Percentiles rank a stretch among this genome's conserved stretches.
These are phyloP conservation scores for Cladosporium halotolerans DNA, from an alignment of 2,329 filamentous ascomycete genomes.

Conservation along the genomic window DNA sequence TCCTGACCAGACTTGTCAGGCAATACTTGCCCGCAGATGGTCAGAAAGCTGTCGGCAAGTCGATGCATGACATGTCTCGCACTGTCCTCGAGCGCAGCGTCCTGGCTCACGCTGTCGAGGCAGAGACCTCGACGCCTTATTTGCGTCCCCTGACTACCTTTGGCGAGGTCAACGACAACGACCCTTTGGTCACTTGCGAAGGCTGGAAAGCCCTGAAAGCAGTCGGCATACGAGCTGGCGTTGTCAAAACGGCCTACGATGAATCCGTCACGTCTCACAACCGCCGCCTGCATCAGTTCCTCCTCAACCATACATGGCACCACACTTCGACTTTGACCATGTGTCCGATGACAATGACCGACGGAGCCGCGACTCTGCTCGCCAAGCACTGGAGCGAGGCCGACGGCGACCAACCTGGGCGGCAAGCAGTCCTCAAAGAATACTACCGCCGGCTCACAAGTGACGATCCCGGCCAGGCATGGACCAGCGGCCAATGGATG, in stretches of 20 bases:
- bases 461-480: constrained; percentile 46
- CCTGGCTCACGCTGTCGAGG: neutral
- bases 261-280: constrained; percentile 30
- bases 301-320: constrained; percentile 53
- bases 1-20: neutral
- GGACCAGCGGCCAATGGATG: constrained; percentile 76
- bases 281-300: constrained; percentile 54
- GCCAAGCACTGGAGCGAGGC: constrained; percentile 37
- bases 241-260: neutral
- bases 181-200: neutral
- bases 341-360: constrained; percentile 61
- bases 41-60: constrained; percentile 15
- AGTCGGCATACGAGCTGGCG: neutral
- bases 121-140: neutral
- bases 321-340: constrained; percentile 54
- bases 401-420: constrained; percentile 12
- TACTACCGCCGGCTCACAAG: constrained; percentile 48
- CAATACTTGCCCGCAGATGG: neutral
- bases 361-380: constrained; percentile 53
- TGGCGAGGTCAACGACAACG: neutral
- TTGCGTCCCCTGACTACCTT: neutral
- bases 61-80: neutral
- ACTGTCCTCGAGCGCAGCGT: neutral
- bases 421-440: constrained; percentile 17
- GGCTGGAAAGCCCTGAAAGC: neutral